phyloP scores from a whole-genome alignment of 495 filamentous ascomycete genomes.

The Clohesyomyces aquaticus region DNA sequence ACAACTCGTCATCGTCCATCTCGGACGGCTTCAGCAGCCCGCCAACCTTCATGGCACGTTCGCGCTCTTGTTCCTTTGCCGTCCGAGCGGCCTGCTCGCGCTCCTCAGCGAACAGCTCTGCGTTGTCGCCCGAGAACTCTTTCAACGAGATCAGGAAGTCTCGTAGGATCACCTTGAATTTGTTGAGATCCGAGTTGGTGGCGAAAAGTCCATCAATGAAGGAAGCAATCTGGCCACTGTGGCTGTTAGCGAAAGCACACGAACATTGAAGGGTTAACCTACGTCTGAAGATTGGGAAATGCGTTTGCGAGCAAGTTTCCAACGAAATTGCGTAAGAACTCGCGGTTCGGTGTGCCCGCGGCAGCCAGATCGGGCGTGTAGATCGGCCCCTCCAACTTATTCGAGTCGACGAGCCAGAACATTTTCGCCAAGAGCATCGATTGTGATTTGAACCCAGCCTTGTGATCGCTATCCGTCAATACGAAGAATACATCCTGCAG shows the following conservation, averaged over 20 bases:
- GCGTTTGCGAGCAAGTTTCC: constrained; percentile 83
- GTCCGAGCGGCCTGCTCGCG: constrained; percentile 74
- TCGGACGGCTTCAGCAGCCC: constrained; percentile 42
- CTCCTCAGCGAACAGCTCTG: constrained; percentile 94
- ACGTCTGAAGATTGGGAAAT: constrained; percentile 91
- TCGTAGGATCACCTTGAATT: constrained; percentile 90
- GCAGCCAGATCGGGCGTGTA: constrained; percentile 80
- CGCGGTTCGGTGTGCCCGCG: constrained; percentile 80
- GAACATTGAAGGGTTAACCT: constrained; percentile 45
- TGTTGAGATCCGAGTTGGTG: constrained; percentile 75
- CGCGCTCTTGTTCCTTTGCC: constrained; percentile 38
- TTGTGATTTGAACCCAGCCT: constrained; percentile 97
- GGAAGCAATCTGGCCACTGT: constrained; percentile 77
- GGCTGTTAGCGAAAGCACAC: constrained; percentile 36
- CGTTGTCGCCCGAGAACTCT: constrained; percentile 89
- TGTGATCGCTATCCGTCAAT: constrained; percentile 95
- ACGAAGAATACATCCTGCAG: constrained; percentile 99
- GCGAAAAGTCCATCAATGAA: constrained; percentile 89
- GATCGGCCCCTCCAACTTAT: constrained; percentile 89
- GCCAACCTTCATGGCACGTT: constrained; percentile 43
- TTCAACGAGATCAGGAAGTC: constrained; percentile 97
- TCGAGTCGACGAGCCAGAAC: constrained; percentile 87
- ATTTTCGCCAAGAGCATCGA: constrained; percentile 90
- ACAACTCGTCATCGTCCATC: constrained; percentile 43
- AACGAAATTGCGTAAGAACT: constrained; percentile 86